Conservation (phyloP, 73 alveolate genomes). For the Uronychia setigera region DNA sequence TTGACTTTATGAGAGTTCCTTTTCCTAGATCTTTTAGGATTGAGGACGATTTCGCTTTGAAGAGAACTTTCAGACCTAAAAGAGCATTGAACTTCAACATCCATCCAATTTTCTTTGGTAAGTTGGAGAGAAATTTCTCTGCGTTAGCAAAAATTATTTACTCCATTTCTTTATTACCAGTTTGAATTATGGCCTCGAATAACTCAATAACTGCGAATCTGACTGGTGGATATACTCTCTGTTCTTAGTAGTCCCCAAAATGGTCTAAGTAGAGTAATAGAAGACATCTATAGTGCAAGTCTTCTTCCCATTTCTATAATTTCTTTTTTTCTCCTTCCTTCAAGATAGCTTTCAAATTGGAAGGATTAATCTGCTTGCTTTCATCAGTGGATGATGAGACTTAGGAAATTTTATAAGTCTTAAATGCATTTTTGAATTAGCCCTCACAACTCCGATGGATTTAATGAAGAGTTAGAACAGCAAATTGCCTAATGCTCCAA, state of each 20-base stretch:
- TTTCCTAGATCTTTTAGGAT: neutral
- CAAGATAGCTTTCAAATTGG: no score
- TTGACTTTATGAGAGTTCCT: neutral
- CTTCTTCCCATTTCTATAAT: neutral
- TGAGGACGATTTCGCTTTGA: neutral
- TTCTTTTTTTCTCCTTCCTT: no score
- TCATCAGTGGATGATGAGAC: no score
- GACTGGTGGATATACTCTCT: slow-evolving; percentile 14
- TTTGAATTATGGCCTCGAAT: neutral
- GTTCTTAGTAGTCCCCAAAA: slow-evolving; percentile 26
- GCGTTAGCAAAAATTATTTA: neutral
- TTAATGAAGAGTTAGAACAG: neutral
- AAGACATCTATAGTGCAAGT: neutral
- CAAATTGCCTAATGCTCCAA: neutral
- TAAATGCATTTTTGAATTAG: no score
- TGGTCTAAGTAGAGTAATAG: slow-evolving; percentile 9
- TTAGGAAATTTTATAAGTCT: no score
- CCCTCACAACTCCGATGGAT: no score
- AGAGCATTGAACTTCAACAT: slow-evolving; percentile 27
- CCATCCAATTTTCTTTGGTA: slow-evolving; percentile 7
- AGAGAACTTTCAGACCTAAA: slow-evolving; percentile 1
- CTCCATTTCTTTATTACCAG: neutral
- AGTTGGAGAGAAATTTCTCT: neutral
- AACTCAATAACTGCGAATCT: slow-evolving; percentile 7
- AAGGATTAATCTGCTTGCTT: no score